Base-by-base conservation (phyloP, 768 basidiomycete genomes). In the Imleria badia region DNA sequence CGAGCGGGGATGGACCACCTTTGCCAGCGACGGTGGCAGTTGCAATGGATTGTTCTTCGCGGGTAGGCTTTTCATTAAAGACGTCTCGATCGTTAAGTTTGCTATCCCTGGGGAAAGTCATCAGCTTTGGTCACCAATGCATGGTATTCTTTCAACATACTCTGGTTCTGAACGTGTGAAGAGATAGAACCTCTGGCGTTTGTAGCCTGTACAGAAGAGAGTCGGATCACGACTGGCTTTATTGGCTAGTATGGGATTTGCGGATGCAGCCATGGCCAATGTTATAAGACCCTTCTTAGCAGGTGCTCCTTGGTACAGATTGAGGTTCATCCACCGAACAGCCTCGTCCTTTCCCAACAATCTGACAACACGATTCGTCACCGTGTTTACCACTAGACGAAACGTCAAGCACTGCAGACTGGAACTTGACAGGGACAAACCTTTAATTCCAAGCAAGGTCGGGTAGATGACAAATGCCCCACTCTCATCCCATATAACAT, bases 401-500 rank as follows among this genome's bases (percentile, higher is more conserved):
- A 36, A 38, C 2, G 12, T 45, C 42, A 23, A 58, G 22, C 14
- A 23, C 15, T 31, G 3, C 2, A 6, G 35, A 39, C 1, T 26
- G 14, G 12, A 46, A 70, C 10, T 7, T 12, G 20, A 34, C 3
- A 31, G 34, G 30, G 15, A 59, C 76, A 23, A 51, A 96, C 96
- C 91, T 80, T 99, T 99, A 62, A 99, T 88, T 2, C 97, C 97
- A 41, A 98, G 77, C 58, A 99, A 73, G 1, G 94, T 93, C 17
- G 96, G 92, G 66, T 98, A 99, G 31, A 99, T 71, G 19, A 98
- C 77, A 66, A 99, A 97, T 15, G 92, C 88, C 6, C 96, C 95
- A 58, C 89, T 94, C 72, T 99, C 97, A 66, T 99, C 97, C 95
- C 95, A 99, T n/a, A 94, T 81, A 1, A 86, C 91, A 66, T 91